Base-by-base conservation (phyloP, 1,284 basidiomycete species). In the Ceratobasidium sp. region DNA sequence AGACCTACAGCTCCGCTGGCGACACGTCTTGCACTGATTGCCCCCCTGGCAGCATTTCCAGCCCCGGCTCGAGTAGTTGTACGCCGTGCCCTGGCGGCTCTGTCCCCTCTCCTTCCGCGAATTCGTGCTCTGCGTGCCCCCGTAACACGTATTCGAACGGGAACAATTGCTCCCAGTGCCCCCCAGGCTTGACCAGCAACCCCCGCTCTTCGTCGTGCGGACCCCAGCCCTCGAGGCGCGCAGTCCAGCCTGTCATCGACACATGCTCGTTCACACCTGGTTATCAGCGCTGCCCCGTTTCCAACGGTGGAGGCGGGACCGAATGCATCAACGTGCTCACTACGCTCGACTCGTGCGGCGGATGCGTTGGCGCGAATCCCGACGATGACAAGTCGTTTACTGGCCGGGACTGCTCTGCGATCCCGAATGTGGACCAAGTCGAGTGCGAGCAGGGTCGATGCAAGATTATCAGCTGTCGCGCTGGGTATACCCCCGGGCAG, bases 281-380 rank as follows among this genome's bases (percentile, higher is more conserved):
- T 2, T 23, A 49, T 38, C 28, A 25, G 33, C 28, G 18, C 16
- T 66, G 63, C 12, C 44, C 44, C 8, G 23, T 54, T 30, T 16
- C 40, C 11, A 53, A 21, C 36, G 38, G 63, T 7, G 30, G n/a
- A 48, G 36, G 49, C 9, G 63, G 63, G 3, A 14, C 3, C 30
- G 63, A 66, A 21, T 66, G 63, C 30, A 36, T 66, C 4, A 42
- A 66, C 16, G n/a, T 42, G 0, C 25, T 66, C 3, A 66, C 30
- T 16, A 66, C 63, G 2, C 63, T 66, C 4, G 63, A 66, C 23
- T 66, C 63, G 36, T 66, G 63, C 42, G 63, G 63, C 16, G 63
- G 63, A 18, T 66, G 63, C 21, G 49, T 42, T 11, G 36, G 11
- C 5, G 7, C 25, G 1, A 36, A 14, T 1, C 30, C 49, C 21